phyloP scores from a whole-genome alignment of 371 early-diverging fungal species.

The Mortierella sp. region DNA sequence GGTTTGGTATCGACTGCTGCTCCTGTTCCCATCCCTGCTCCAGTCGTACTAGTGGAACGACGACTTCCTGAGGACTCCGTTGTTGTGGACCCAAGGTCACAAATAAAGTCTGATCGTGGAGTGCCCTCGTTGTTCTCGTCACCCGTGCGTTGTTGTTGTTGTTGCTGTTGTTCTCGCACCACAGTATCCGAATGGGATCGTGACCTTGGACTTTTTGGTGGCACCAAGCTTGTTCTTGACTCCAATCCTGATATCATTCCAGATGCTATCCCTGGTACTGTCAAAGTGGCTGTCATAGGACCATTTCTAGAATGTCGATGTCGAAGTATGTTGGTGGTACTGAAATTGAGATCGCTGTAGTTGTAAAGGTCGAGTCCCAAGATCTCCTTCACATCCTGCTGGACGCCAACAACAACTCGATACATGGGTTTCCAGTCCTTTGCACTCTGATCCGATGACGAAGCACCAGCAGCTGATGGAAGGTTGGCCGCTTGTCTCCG shows the following conservation, averaged over 20 bases:
- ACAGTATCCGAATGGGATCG: background rate
- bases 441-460: background rate
- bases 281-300: no score
- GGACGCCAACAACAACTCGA: slow-evolving; percentile 34
- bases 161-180: background rate
- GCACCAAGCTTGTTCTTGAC: no score
- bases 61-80: background rate
- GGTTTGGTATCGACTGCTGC: background rate
- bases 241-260: background rate
- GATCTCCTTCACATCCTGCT: background rate
- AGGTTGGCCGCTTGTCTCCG: slow-evolving; percentile 2
- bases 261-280: background rate
- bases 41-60: background rate
- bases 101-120: slow-evolving; percentile 32
- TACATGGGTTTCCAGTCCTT: slow-evolving; percentile 43
- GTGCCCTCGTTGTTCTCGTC: background rate
- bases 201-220: background rate
- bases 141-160: background rate
- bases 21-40: background rate
- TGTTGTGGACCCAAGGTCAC: slow-evolving; percentile 28
- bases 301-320: slow-evolving; percentile 1
- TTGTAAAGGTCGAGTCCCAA: background rate
- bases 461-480: background rate
- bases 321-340: background rate
- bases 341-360: slow-evolving; percentile 5